These are phyloP conservation scores for Dimocarpus longan DNA, from an alignment of 345 rosid species.

Conservation along the genomic window DNA sequence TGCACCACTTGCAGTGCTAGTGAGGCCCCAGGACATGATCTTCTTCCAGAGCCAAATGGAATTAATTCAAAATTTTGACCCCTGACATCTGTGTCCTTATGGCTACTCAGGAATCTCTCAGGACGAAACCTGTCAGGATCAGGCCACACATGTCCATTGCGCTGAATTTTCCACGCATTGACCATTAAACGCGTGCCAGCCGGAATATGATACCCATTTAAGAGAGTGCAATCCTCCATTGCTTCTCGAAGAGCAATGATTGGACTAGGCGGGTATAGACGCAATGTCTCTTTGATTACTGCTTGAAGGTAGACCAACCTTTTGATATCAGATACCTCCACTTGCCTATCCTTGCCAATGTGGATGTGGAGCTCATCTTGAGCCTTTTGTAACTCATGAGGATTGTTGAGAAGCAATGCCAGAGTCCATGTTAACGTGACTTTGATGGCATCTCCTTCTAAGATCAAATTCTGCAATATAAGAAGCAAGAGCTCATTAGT, in stretches of 20 bases:
- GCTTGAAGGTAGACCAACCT: conserved; percentile 34
- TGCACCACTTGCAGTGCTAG: conserved; percentile 38
- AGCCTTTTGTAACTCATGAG: conserved; percentile 4
- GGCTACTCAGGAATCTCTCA: conserved; percentile 36
- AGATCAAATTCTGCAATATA: background rate
- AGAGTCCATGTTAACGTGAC: background rate
- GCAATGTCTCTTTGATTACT: conserved; percentile 40
- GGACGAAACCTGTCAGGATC: conserved; percentile 31
- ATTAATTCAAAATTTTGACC: conserved; percentile 41
- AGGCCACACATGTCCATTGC: conserved; percentile 28
- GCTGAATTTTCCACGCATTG: conserved; percentile 32
- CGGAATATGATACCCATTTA: conserved; percentile 19
- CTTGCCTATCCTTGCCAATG: conserved; percentile 19
- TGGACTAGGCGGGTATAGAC: conserved; percentile 40
- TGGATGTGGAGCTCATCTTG: conserved; percentile 12
- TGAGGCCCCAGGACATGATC: conserved; percentile 38
- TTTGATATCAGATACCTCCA: conserved; percentile 20
- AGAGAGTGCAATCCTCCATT: conserved; percentile 18
- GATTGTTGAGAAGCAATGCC: background rate
- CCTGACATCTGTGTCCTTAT: conserved; percentile 22
- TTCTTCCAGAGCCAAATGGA: conserved; percentile 42
- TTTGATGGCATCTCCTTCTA: background rate
- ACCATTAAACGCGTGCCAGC: conserved; percentile 32
- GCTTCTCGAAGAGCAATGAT: conserved; percentile 24
- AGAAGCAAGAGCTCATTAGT: background rate